Conservation (phyloP, 2,329 filamentous ascomycete genomes). For the Beauveria pseudobassiana region DNA sequence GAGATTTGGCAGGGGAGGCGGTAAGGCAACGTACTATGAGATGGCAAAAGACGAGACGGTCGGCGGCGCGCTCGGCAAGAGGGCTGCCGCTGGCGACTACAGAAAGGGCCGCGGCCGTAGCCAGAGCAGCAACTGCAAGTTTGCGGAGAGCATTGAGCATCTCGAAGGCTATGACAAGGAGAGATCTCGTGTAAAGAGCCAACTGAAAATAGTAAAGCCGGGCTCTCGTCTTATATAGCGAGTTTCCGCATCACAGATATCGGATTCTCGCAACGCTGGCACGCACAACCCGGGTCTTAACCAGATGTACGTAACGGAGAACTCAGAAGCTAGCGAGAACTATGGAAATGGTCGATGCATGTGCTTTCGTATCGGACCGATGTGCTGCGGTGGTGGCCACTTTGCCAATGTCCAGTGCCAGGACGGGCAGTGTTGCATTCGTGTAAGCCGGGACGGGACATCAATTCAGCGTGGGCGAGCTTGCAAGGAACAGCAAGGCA, state of each 20-base stretch:
- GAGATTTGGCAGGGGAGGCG: not conserved
- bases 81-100: conserved; percentile 11
- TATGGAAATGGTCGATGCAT: not conserved
- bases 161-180: not conserved
- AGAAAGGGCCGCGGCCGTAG: conserved; percentile 13
- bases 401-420: not conserved
- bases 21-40: conserved; percentile 28
- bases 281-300: not conserved
- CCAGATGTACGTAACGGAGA: not conserved
- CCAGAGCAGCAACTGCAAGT: conserved; percentile 14
- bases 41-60: conserved; percentile 33
- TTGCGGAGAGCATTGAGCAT: conserved; percentile 14
- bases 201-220: not conserved
- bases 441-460: not conserved
- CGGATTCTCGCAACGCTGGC: not conserved
- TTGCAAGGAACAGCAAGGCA: conserved; percentile 5
- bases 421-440: not conserved
- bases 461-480: not conserved
- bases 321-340: not conserved
- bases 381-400: not conserved
- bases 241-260: not conserved
- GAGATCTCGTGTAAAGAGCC: not conserved
- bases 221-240: not conserved
- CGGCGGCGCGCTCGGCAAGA: conserved; percentile 14
- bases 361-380: not conserved